phyloP scores from a whole-genome alignment of 352 stramenopile genomes.

The Phytophthora macrochlamydospora region DNA sequence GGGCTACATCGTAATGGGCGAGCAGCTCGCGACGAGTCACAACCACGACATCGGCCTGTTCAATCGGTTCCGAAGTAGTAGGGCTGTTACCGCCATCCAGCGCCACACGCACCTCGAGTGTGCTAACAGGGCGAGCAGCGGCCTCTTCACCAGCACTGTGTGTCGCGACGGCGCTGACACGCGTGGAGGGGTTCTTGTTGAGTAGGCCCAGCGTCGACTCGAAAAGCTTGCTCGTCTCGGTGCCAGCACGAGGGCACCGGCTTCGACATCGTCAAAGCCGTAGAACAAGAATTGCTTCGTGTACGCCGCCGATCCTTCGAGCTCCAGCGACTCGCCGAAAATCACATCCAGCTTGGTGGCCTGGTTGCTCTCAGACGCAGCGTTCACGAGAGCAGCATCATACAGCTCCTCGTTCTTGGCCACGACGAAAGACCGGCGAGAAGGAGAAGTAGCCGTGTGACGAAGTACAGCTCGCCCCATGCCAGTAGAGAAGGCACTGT shows the following conservation, averaged over 20 bases:
- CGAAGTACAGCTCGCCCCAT: conserved; percentile 74
- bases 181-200: conserved; percentile 69
- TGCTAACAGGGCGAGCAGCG: conserved; percentile 43
- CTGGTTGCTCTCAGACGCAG: conserved; percentile 40
- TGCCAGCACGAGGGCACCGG: conserved; percentile 44
- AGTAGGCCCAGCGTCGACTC: conserved; percentile 52
- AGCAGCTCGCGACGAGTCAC: conserved; percentile 56
- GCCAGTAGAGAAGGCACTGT: conserved; percentile 64
- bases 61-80: conserved; percentile 50
- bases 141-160: conserved; percentile 42
- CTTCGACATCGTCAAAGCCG: conserved; percentile 83
- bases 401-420: conserved; percentile 78
- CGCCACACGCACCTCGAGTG: conserved; percentile 61
- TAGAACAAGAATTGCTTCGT: conserved; percentile 92
- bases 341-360: conserved; percentile 60
- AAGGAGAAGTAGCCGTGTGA: conserved; percentile 42
- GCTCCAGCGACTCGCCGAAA: conserved; percentile 50
- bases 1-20: conserved; percentile 53
- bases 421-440: conserved; percentile 78
- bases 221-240: conserved; percentile 40
- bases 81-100: conserved; percentile 41
- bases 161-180: conserved; percentile 62
- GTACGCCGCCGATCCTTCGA: conserved; percentile 48
- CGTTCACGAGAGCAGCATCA: conserved; percentile 50
- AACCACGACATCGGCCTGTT: conserved; percentile 65